A percentile compares a stretch with the other conserved stretches of the same genome.
These are phyloP conservation scores for Shiraia bambusicola DNA, from an alignment of 2,329 filamentous ascomycete genomes.

Conservation along the genomic window DNA sequence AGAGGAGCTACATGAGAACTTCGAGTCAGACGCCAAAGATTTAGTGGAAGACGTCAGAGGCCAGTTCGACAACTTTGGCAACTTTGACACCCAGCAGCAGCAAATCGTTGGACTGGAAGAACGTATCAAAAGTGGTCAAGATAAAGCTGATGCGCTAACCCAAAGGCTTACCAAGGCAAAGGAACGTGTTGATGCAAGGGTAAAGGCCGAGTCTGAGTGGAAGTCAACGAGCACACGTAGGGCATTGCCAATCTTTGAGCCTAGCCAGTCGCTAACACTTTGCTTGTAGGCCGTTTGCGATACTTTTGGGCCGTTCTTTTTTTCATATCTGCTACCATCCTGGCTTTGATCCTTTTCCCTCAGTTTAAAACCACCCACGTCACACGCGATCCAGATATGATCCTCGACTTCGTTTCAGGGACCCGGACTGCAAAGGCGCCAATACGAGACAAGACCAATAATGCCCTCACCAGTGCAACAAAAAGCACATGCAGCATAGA, in stretches of 20 bases:
- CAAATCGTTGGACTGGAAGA: conserved; percentile 63
- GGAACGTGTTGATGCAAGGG: conserved; percentile 66
- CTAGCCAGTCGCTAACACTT: conserved; percentile 13
- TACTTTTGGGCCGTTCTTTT: conserved; percentile 62
- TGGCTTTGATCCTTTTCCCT: conserved; percentile 49
- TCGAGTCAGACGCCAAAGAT: conserved; percentile 60
- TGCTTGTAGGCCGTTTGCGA: conserved; percentile 54
- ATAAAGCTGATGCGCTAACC: conserved; percentile 61
- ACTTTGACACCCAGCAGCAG: conserved; percentile 65
- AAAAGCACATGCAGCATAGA: conserved; percentile 1
- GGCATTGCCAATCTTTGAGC: neutral
- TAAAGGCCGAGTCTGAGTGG: conserved; percentile 66
- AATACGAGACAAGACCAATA: conserved; percentile 38
- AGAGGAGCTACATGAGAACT: conserved; percentile 59
- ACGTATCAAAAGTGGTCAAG: conserved; percentile 61
- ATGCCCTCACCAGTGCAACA: conserved; percentile 29
- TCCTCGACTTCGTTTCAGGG: conserved; percentile 20
- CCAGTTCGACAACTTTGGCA: conserved; percentile 62
- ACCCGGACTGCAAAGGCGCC: conserved; percentile 29
- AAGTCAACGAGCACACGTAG: conserved; percentile 60
- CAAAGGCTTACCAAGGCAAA: conserved; percentile 65
- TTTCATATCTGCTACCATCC: conserved; percentile 49
- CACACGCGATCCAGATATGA: conserved; percentile 6
- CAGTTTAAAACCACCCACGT: conserved; percentile 27
- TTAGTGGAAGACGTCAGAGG: conserved; percentile 61